Conservation (phyloP, 495 filamentous ascomycete genomes). For the Glarea lozoyensis region DNA sequence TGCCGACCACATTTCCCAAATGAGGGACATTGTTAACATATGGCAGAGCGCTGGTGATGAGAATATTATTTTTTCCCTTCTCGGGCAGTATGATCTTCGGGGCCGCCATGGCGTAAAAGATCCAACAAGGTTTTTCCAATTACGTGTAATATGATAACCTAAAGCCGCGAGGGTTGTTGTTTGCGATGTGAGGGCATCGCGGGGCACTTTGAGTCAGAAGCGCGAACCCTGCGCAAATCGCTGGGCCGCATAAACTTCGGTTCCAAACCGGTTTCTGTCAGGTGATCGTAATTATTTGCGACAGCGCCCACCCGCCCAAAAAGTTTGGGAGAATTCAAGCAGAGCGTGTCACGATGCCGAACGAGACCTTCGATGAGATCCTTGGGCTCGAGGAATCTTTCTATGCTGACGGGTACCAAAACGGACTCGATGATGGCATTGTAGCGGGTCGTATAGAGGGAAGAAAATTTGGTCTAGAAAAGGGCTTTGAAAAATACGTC, state of each 20-base stretch:
- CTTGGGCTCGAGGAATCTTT: conserved; percentile 75
- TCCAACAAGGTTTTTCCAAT: not conserved
- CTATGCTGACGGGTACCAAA: conserved; percentile 73
- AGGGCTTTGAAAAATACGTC: conserved; percentile 85
- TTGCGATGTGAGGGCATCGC: too few relatives aligned
- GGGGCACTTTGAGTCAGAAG: too few relatives aligned
- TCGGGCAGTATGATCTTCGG: conserved; percentile 32
- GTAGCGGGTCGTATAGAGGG: conserved; percentile 79
- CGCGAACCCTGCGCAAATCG: too few relatives aligned
- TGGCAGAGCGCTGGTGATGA: conserved; percentile 44
- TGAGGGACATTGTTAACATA: conserved; percentile 98
- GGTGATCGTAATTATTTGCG: too few relatives aligned
- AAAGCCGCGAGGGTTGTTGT: too few relatives aligned
- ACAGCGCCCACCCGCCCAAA: too few relatives aligned
- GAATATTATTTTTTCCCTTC: conserved; percentile 38
- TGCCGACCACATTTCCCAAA: conserved; percentile 88
- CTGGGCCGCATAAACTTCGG: too few relatives aligned
- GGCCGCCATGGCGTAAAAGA: conserved; percentile 13
- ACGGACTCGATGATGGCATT: conserved; percentile 71
- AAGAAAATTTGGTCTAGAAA: conserved; percentile 79
- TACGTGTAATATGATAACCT: too few relatives aligned
- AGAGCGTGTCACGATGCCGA: conserved; percentile 12
- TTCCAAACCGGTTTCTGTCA: too few relatives aligned
- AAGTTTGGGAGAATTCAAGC: too few relatives aligned
- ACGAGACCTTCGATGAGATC: conserved; percentile 59